Evolutionary conservation across 2,329 filamentous ascomycete species (phyloP).

Genomic region (Talaromyces albobiverticillius): DNA sequence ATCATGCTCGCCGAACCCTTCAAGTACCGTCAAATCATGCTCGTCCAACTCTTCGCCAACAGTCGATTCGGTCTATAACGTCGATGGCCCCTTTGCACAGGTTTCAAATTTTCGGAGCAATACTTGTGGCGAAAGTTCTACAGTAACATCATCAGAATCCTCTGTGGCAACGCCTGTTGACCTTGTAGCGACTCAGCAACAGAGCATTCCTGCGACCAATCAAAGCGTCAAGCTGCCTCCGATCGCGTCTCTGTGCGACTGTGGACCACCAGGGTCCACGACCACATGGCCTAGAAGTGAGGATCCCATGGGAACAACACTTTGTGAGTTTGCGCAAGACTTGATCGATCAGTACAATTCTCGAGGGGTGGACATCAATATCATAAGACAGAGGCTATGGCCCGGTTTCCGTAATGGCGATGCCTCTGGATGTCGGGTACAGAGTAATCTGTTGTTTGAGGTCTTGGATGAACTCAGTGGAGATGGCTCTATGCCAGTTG

Average conservation of each 20-base stretch:
- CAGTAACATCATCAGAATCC: not conserved
- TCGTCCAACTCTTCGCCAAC: not conserved
- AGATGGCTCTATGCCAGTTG: slow-evolving; percentile 2
- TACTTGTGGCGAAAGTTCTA: not conserved
- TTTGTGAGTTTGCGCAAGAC: slow-evolving; percentile 38
- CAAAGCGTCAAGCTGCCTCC: slow-evolving; percentile 4
- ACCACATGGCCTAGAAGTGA: slow-evolving; percentile 22
- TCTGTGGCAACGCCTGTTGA: not conserved
- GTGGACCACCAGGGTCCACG: slow-evolving; percentile 5
- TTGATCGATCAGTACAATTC: slow-evolving; percentile 38
- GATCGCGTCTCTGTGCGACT: slow-evolving; percentile 15
- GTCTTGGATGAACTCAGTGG: slow-evolving; percentile 37
- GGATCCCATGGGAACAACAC: slow-evolving; percentile 31
- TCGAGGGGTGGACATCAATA: slow-evolving; percentile 31
- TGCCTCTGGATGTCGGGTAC: slow-evolving; percentile 35
- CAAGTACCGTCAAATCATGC: not conserved
- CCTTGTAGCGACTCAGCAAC: not conserved
- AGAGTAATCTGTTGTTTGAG: slow-evolving; percentile 42
- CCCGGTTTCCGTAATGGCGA: slow-evolving; percentile 29
- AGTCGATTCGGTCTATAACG: too few species aligned
- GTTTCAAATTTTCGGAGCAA: not conserved
- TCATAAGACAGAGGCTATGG: slow-evolving; percentile 34
- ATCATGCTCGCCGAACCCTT: not conserved
- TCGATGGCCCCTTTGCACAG: too few species aligned
- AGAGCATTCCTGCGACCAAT: not conserved